Evolutionary conservation across 768 basidiomycete species (phyloP).

Genomic region (Mycena rosella): DNA sequence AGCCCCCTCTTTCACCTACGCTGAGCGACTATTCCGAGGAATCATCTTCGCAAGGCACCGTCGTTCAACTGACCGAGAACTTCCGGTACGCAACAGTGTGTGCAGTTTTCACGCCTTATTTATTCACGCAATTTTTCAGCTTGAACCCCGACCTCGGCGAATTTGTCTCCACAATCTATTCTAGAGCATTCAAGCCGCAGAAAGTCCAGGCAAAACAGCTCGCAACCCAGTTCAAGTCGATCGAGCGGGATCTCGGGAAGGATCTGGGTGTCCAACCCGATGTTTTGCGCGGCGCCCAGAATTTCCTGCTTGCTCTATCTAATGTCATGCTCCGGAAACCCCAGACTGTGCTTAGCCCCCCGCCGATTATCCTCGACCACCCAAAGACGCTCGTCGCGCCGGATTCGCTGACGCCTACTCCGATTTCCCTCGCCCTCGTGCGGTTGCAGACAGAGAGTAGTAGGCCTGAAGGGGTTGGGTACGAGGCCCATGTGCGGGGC

Average conservation of each 20-base stretch:
- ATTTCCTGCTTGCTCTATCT: slow-evolving; percentile 57
- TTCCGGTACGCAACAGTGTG: slow-evolving; percentile 53
- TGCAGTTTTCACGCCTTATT: neutral
- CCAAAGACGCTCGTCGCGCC: slow-evolving; percentile 28
- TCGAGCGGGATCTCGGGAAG: slow-evolving; percentile 39
- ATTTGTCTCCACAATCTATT: slow-evolving; percentile 66
- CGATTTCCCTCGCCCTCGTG: slow-evolving; percentile 61
- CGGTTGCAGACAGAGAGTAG: slow-evolving; percentile 51
- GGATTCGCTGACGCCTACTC: slow-evolving; percentile 41
- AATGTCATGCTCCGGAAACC: slow-evolving; percentile 59
- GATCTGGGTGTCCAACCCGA: slow-evolving; percentile 41
- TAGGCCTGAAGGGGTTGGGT: slow-evolving; percentile 51
- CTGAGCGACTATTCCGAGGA: slow-evolving; percentile 36
- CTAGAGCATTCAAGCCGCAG: slow-evolving; percentile 61
- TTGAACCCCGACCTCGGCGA: slow-evolving; percentile 67
- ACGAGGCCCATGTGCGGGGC: slow-evolving; percentile 60
- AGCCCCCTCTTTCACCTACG: slow-evolving; percentile 30
- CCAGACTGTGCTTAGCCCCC: slow-evolving; percentile 50
- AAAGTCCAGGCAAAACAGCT: slow-evolving; percentile 58
- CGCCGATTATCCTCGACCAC: slow-evolving; percentile 34
- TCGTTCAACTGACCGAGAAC: slow-evolving; percentile 65
- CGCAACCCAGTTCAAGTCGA: slow-evolving; percentile 48
- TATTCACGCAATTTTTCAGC: slow-evolving; percentile 39
- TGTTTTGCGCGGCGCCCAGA: slow-evolving; percentile 45
- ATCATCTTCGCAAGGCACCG: slow-evolving; percentile 50